Base-by-base conservation (phyloP, 1,139 yeast genomes). In the Ogataea hybrid region DNA sequence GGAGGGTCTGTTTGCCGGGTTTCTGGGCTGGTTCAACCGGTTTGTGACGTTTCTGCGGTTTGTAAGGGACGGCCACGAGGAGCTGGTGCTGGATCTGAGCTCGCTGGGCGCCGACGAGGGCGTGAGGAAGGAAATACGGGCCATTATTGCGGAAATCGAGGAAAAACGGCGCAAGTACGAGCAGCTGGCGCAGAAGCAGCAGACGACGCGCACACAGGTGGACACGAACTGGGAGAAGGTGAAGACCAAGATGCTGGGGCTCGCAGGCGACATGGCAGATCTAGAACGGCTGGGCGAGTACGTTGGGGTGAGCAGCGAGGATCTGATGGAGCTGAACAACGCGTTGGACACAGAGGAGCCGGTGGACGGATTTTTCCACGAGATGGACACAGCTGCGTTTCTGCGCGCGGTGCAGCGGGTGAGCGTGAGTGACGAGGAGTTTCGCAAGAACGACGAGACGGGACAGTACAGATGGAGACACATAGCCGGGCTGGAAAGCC, bases 21-120 rank as follows among this genome's bases (percentile, higher is more conserved):
- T 90, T 40, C 74, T 87, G 38, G 63, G 65, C 12, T 90, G 97
- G 96, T 64, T 75, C 28, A 76, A 76, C 49, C 63, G 64, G 31
- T 74, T 86, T 48, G 70, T 84, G 35, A 61, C 62, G 5, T 73
- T 86, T 39, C 66, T 88, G 32, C 70, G 81, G 39, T 73, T 81
- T 51, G 75, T 88, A 49, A 81, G 82, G 50, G 66, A 65, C 3
- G 79, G 84, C 25, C 71, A 72, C 18, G 68, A 65, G 4, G 66
- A 66, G 12, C 71, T 71, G 12, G 63, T 50, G 47, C 53, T 84
- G 1, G 71, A 76, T 44, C 53, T 77, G 28, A 53, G 54, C 5
- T 48, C 51, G 2, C 44, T 75, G 35, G 50, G 48, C 5, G 62
- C 66, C 32, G 62, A 62, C 7, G 65, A 58, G 5, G 58, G 62